Percentiles rank a stretch among this genome's conserved stretches.
phyloP scores from a whole-genome alignment of 2,329 filamentous ascomycete genomes.

The Fusarium sp. region DNA sequence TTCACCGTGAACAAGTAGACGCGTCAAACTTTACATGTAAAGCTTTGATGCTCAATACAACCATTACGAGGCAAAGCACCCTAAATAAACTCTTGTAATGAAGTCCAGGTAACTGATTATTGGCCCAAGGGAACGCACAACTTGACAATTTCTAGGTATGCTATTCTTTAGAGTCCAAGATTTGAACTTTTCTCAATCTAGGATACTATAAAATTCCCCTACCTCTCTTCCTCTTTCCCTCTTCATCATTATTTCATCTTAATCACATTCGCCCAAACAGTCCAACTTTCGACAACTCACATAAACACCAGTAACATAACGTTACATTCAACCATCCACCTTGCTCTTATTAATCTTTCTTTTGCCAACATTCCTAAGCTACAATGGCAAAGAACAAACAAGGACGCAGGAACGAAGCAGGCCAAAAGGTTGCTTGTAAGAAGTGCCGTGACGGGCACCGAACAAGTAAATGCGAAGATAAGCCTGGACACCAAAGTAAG shows the following conservation, averaged over 20 bases:
- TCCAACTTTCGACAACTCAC: not conserved
- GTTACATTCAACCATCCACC: not conserved
- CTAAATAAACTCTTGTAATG: not conserved
- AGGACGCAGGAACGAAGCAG: not conserved
- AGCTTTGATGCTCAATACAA: no score
- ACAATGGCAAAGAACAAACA: not conserved
- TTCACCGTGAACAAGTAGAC: no score
- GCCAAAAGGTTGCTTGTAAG: not conserved
- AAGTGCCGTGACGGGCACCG: not conserved
- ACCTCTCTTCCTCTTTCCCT: no score
- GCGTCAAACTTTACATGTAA: no score
- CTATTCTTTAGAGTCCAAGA: not conserved
- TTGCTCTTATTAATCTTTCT: not conserved
- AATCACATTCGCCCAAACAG: not conserved
- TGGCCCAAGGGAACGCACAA: not conserved
- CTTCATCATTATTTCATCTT: not conserved
- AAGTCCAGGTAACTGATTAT: not conserved
- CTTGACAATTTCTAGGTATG: not conserved
- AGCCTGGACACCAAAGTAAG: not conserved
- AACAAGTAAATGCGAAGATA: not conserved
- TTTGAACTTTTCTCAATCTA: not conserved
- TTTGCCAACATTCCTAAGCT: not conserved
- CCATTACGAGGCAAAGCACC: no score
- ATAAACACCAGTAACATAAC: not conserved
- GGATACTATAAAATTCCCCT: not conserved